phyloP scores from a whole-genome alignment of 164 flowering plant genomes.

The Buxus sempervirens region DNA sequence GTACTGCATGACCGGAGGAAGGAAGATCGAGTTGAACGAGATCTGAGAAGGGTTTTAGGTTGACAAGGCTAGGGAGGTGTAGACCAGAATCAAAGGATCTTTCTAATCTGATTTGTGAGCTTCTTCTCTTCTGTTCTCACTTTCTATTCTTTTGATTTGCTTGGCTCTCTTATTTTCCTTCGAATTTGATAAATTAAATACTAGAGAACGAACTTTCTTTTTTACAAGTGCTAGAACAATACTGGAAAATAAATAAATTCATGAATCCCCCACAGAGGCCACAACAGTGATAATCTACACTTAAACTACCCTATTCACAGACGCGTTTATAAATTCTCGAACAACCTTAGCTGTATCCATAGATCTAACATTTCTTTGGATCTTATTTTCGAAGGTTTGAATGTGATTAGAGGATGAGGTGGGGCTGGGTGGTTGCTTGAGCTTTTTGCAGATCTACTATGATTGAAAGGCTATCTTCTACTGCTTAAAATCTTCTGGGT shows the following conservation, averaged over 20 bases:
- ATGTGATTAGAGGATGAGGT: not conserved
- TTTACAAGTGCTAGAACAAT: no score
- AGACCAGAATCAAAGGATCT: not conserved
- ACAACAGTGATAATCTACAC: no score
- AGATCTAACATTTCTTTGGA: not conserved
- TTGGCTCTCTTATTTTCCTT: not conserved
- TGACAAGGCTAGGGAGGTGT: not conserved
- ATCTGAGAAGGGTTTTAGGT: constrained; percentile 13
- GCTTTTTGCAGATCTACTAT: not conserved
- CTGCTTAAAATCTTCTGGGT: not conserved
- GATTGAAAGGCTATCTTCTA: not conserved
- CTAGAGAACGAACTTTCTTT: not conserved
- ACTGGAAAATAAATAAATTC: no score
- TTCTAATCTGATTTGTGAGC: constrained; percentile 15
- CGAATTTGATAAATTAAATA: not conserved
- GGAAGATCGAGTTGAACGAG: constrained; percentile 9
- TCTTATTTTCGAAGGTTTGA: not conserved
- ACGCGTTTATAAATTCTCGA: no score
- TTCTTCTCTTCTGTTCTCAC: not conserved
- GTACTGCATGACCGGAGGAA: constrained; percentile 11
- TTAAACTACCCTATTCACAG: no score
- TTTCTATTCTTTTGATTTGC: not conserved
- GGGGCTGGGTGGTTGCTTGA: not conserved
- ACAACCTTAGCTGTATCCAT: no score
- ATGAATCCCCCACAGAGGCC: no score